Evolutionary conservation across 805 yeast genomes (phyloP).

Genomic region (Suhomyces prunicola): DNA sequence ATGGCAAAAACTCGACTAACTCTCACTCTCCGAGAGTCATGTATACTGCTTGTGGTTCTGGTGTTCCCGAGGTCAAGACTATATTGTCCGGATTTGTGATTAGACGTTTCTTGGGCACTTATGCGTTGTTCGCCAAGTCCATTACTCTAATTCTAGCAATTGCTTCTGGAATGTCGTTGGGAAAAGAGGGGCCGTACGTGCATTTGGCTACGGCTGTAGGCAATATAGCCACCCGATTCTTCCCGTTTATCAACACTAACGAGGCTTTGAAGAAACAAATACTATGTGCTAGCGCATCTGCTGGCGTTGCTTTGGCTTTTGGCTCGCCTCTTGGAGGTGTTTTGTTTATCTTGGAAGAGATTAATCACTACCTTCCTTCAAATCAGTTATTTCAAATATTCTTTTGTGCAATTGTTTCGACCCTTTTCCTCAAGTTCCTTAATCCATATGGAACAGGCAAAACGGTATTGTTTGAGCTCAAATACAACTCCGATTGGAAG

Average conservation of each 20-base stretch:
- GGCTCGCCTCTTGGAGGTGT: slow-evolving; percentile 63
- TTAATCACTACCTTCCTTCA: slow-evolving; percentile 52
- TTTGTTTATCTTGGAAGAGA: slow-evolving; percentile 54
- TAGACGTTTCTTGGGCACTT: slow-evolving; percentile 49
- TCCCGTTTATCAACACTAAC: slow-evolving; percentile 43
- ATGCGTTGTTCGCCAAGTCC: slow-evolving; percentile 49
- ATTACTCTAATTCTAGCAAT: slow-evolving; percentile 49
- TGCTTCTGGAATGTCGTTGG: slow-evolving; percentile 55
- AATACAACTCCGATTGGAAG: slow-evolving; percentile 51
- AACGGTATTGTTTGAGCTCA: slow-evolving; percentile 52
- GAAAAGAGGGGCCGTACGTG: slow-evolving; percentile 63
- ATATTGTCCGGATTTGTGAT: slow-evolving; percentile 58
- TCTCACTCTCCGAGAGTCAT: slow-evolving; percentile 18
- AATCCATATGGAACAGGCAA: slow-evolving; percentile 62
- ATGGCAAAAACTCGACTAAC: background rate
- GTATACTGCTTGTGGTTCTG: slow-evolving; percentile 57
- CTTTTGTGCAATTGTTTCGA: slow-evolving; percentile 54
- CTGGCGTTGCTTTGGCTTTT: slow-evolving; percentile 60
- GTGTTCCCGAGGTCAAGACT: slow-evolving; percentile 61
- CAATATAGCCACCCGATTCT: slow-evolving; percentile 47
- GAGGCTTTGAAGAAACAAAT: slow-evolving; percentile 52
- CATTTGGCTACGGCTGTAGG: slow-evolving; percentile 60
- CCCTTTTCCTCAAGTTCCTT: slow-evolving; percentile 48
- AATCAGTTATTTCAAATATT: slow-evolving; percentile 53
- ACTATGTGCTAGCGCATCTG: slow-evolving; percentile 53